Base-by-base conservation (phyloP, 805 yeast genomes). In the Yamadazyma paraphyllophila region DNA sequence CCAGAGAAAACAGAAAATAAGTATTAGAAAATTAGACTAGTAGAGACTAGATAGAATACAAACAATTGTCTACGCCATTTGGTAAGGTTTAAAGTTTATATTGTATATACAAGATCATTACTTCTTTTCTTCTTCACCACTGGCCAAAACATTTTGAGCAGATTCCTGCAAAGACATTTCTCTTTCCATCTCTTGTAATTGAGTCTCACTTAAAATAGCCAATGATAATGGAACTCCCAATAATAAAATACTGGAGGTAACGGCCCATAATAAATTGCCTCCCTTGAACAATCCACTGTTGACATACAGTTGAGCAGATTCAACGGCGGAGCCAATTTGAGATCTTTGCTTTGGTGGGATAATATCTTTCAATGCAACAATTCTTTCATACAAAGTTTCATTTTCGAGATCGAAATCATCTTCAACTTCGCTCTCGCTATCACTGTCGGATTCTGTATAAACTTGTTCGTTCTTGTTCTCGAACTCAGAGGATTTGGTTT, bases 221-320 rank as follows among this genome's bases (percentile, higher is more conserved):
- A 94, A 75, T 7, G 96, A 83, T 57, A 88, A 77, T 53, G 99
- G 99, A 39, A 90, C 96, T 64, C 97, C 97, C 58, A 94, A 74
- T 51, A 94, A 78, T 58, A 94, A 72, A 35, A 88, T 82, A 35
- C 94, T 80, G 10, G 98, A 83, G 10, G 97, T 82, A 46, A 88
- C 53, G 50, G 85, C 78, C 98, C 98, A 94, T 55, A 91, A 76
- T 33, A 86, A 72, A 56, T 78, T 77, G 50, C 97, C 97, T 49
- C 87, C 74, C 54, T 81, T 82, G 49, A 73, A 60, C 45, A 82
- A 69, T 30, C 80, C 75, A 29, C 74, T 47, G 46, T 68, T 66
- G 32, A 81, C 57, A 31, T 46, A 54, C 12, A 55, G 50, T 48
- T 57, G 58, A 37, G 64, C 50, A 29, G 53, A 42, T 39, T 57